Evolutionary conservation across 495 filamentous ascomycete genomes (phyloP), one percentile per base, ranked within the genome.

Genomic region (Penicillium crystallinum): DNA sequence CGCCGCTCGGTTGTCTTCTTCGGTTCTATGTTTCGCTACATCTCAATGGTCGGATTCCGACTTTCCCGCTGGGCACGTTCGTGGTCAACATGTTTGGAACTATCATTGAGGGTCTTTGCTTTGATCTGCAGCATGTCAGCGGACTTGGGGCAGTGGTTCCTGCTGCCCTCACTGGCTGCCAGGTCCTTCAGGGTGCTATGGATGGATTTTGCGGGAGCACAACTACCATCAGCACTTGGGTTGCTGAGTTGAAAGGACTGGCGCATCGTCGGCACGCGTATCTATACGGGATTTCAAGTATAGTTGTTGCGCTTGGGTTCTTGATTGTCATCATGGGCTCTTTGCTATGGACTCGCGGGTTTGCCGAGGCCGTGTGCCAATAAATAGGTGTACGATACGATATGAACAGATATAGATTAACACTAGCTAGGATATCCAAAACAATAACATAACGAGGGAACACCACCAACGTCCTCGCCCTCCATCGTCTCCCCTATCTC

Each of bases 211-310:
- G 91, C 65, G 92, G 92, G 8, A 85, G 86, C 55, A 71, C 89
- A 61, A 96, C 91, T 10, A 97, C 92, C 9, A 82, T 97, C n/a
- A 91, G 86, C 59, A 97, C 91, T 5, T 96, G 90, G 89, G 87
- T 93, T 12, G 70, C 75, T 9, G 92, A 97, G 76, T 61, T 96
- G 62, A 81, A 81, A 53, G 82, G 80, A 3, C 61, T 96, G 64
- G 66, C 77, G 9, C 56, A 44, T 56, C 73, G 84, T 27, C 66
- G 77, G 18, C 74, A 91, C 72, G 83, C 84, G 0, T 96, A 92
- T 72, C 47, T 83, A 0, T 97, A 97, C 70, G 90, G 87, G 0
- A 61, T 66, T 0, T 52, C 63, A 33, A 97, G 88, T 66, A 76
- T 96, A 1, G 63, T 65, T 0, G 77, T 77, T 4, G 87, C 78